Evolutionary conservation across 1,284 basidiomycete species (phyloP).

Genomic region (Apiotrichum sp.): DNA sequence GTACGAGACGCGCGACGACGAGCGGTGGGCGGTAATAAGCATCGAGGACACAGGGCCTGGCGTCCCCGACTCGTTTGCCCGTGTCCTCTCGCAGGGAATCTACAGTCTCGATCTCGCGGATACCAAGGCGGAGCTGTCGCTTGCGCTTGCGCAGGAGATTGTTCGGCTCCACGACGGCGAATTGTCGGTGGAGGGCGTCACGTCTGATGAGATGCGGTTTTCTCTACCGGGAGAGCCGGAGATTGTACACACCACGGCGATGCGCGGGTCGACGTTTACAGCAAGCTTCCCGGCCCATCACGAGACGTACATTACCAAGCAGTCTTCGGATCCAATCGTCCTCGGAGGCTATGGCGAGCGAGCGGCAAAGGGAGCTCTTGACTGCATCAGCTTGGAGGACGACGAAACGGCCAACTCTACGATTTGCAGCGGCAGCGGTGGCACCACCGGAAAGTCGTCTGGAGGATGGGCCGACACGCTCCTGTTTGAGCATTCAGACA

Average conservation of each 20-base stretch:
- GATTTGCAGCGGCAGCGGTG: too few species aligned
- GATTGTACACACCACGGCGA: not conserved
- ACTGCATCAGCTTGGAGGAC: too few species aligned
- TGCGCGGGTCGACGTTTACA: conserved; percentile 13
- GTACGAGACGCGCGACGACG: conserved; percentile 17
- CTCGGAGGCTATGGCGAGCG: too few species aligned
- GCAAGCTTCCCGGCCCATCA: conserved; percentile 11
- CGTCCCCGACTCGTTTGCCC: conserved; percentile 26
- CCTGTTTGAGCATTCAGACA: conserved; percentile 24
- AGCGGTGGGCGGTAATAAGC: conserved; percentile 18
- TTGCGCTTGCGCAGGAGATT: conserved; percentile 38
- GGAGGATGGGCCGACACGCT: conserved; percentile 8
- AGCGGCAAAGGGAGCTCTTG: too few species aligned
- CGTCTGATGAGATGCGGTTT: too few species aligned
- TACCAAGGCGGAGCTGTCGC: conserved; percentile 13
- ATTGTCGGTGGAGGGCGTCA: conserved; percentile 29
- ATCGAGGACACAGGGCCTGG: conserved; percentile 38
- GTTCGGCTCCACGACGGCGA: conserved; percentile 47
- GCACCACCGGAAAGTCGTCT: too few species aligned
- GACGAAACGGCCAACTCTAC: too few species aligned
- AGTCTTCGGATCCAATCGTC: too few species aligned
- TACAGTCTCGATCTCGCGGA: not conserved
- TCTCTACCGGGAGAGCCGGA: not conserved
- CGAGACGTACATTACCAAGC: too few species aligned
- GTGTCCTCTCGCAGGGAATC: conserved; percentile 5